Evolutionary conservation across 768 basidiomycete genomes (phyloP).

Genomic region (Mycena capillaripes): DNA sequence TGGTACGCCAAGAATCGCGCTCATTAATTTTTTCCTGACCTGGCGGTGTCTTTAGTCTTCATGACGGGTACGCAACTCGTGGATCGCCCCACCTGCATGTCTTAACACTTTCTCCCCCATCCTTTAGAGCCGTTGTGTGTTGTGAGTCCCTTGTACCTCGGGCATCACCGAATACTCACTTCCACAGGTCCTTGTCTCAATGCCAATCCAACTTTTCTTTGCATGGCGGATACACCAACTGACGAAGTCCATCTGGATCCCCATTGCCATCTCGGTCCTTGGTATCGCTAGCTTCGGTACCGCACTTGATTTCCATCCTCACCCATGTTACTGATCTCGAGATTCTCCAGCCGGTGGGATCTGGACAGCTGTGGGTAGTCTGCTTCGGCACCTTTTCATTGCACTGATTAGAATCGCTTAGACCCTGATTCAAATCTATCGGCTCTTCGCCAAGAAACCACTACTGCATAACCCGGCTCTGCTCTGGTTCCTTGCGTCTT

Average conservation of each 20-base stretch:
- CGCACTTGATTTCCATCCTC: neutral
- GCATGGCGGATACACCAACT: slow-evolving; percentile 55
- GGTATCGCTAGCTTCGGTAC: slow-evolving; percentile 53
- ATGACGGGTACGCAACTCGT: slow-evolving; percentile 35
- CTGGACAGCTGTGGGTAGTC: slow-evolving; percentile 47
- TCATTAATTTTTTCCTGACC: neutral
- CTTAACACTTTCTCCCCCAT: neutral
- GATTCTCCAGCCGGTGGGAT: slow-evolving; percentile 52
- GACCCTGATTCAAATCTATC: slow-evolving; percentile 48
- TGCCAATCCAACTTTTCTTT: slow-evolving; percentile 63
- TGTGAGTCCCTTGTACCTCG: neutral
- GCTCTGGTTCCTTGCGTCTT: slow-evolving; percentile 61
- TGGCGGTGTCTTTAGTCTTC: slow-evolving; percentile 39
- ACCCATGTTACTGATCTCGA: neutral
- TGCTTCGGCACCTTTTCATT: no score
- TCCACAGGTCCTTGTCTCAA: slow-evolving; percentile 56
- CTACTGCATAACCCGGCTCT: slow-evolving; percentile 49
- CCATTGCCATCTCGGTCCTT: slow-evolving; percentile 48
- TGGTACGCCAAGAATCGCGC: slow-evolving; percentile 31
- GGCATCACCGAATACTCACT: no score
- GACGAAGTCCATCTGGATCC: slow-evolving; percentile 53
- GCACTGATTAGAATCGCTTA: neutral
- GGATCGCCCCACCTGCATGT: slow-evolving; percentile 14
- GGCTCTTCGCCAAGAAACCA: slow-evolving; percentile 55
- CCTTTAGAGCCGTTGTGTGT: slow-evolving; percentile 50